A percentile compares a stretch with the other conserved stretches of the same genome.
These are phyloP conservation scores for Malus hybrid DNA, from an alignment of 331 rosid species.

Conservation along the genomic window DNA sequence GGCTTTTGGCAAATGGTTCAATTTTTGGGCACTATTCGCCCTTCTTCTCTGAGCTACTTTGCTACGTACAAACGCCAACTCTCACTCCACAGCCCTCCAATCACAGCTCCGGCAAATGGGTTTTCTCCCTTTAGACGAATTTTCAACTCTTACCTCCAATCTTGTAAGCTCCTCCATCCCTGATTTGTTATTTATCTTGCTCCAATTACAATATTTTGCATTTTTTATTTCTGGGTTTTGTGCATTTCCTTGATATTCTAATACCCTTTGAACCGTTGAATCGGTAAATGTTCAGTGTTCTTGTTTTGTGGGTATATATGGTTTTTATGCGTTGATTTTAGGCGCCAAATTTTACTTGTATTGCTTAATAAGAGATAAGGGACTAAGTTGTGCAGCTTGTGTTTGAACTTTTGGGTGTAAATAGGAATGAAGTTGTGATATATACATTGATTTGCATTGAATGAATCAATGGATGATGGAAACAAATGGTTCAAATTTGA, in stretches of 20 bases:
- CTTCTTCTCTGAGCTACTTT: conserved; percentile 41
- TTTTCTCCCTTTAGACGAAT: conserved; percentile 29
- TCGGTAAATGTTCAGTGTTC: neutral
- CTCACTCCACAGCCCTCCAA: conserved; percentile 23
- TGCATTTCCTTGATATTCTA: neutral
- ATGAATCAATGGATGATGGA: neutral
- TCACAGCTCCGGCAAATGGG: conserved; percentile 24
- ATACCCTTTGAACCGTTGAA: neutral
- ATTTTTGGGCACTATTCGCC: conserved; percentile 30
- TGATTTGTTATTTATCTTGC: neutral
- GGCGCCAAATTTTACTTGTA: neutral
- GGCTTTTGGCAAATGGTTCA: too few species aligned
- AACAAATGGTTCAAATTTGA: neutral
- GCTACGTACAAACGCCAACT: conserved; percentile 21
- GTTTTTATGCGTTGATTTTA: neutral
- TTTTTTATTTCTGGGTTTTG: neutral
- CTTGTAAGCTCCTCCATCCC: conserved; percentile 32
- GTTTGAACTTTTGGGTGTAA: neutral
- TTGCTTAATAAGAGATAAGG: neutral
- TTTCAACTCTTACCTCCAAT: conserved; percentile 33
- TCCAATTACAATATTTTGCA: neutral
- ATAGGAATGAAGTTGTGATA: neutral
- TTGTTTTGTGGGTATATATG: neutral
- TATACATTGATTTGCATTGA: neutral
- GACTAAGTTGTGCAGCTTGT: neutral